These are phyloP conservation scores for Amanita pallidorosea DNA, from an alignment of 768 basidiomycete genomes.

Conservation along the genomic window DNA sequence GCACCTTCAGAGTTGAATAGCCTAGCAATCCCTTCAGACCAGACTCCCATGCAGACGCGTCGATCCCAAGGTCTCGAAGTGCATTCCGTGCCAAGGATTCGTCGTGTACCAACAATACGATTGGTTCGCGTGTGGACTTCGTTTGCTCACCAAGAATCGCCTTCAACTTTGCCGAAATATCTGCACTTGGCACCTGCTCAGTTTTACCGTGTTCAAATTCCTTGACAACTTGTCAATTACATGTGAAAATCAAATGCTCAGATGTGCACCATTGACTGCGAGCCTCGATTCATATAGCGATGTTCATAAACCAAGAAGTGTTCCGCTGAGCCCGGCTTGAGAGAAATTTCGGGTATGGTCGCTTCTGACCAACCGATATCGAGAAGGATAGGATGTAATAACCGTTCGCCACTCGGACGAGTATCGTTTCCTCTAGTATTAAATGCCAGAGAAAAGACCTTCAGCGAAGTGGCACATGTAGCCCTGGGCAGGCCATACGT, in stretches of 20 bases:
- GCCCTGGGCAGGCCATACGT: conserved; percentile 13
- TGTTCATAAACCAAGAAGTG: conserved; percentile 16
- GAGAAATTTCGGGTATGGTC: conserved; percentile 10
- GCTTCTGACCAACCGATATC: conserved; percentile 29
- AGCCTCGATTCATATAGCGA: conserved; percentile 10
- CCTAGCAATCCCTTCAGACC: conserved; percentile 24
- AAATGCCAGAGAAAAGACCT: conserved; percentile 17
- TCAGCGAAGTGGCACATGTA: conserved; percentile 13
- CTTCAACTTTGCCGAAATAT: conserved; percentile 11
- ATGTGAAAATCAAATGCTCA: background rate
- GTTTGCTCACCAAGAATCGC: conserved; percentile 13
- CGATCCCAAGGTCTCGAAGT: conserved; percentile 28
- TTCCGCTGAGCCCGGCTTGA: conserved; percentile 10
- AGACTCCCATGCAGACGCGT: conserved; percentile 27
- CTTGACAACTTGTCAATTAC: conserved; percentile 5
- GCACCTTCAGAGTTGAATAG: conserved; percentile 11
- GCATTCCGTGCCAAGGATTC: conserved; percentile 26
- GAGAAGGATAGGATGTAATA: conserved; percentile 15
- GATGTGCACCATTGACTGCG: conserved; percentile 4
- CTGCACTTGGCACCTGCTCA: conserved; percentile 9
- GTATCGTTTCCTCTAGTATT: conserved; percentile 16
- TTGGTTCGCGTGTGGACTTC: conserved; percentile 15
- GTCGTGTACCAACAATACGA: conserved; percentile 37
- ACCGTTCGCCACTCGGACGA: conserved; percentile 11
- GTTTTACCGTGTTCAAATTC: conserved; percentile 20